Evolutionary conservation across 106 monocot species (phyloP), one percentile per base, ranked within the genome.

Genomic region (Acorus calamus): DNA sequence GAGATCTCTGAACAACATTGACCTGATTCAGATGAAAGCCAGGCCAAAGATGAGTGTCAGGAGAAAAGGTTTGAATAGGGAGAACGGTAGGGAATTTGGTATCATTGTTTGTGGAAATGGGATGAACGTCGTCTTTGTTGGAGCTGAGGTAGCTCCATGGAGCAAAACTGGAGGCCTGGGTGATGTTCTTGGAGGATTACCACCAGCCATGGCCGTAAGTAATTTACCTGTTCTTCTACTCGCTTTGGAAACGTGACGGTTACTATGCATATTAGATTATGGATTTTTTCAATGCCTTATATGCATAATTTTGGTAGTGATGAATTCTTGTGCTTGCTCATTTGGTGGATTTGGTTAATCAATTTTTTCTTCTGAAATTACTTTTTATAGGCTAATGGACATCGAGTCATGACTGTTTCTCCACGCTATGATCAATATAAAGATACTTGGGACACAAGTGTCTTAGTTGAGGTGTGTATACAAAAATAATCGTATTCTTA

Each of bases 151-250:
- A n/a, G 84, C 73, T 53, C 94, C 86, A 11, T 94, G 89, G 89
- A 87, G 89, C 71, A 94, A 89, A 69, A 94, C 94, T 44, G 89
- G 94, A 7, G 94, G 89, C 0, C 84, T 94, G 57, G 94, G 94
- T 3, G 94, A 94, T 72, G 94, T 94, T 66, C 73, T 89, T 14
- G 94, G 86, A 65, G 94, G 94, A 43, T 63, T 94, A 10, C 94
- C 94, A 49, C 82, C 86, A 8, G 89, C 89, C 43, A 49, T 94
- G 76, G 89, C 86, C 9, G 89, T 94, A 66, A 81, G 70, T 41
- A 64, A 45, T 11, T 47, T 28, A 28, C 28, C 28, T 28, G 28
- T 1, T 28, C 28, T 28, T 28, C 28, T 1, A 28, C 28, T 28
- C 28, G 28, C 28, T 28, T n/a, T 28, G 28, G 28, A 28, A 28